A percentile compares a stretch with the other conserved stretches of the same genome.
These are phyloP conservation scores for Kappamyces sp. DNA, from an alignment of 192 early-diverging fungal species.

Conservation along the genomic window DNA sequence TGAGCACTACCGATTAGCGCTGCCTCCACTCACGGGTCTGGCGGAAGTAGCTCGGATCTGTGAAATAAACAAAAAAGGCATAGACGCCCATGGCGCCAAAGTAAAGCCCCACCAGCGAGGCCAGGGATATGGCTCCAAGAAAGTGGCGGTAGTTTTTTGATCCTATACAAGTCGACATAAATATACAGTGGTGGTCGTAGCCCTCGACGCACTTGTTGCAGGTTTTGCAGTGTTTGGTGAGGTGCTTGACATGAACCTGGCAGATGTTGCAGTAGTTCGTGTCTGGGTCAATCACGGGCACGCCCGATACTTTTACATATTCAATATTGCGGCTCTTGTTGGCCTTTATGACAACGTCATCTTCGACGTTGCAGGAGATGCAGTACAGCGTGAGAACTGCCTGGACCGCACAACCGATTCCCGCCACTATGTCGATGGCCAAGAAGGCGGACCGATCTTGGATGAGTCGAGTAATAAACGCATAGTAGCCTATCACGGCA, in stretches of 20 bases:
- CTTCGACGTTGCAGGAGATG: conserved; percentile 35
- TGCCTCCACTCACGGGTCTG: background rate
- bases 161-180: conserved; percentile 42
- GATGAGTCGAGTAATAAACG: conserved; percentile 21
- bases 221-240: conserved; percentile 48
- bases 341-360: conserved; percentile 21
- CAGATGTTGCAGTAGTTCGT: conserved; percentile 42
- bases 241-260: conserved; percentile 28
- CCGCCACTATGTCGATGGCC: conserved; percentile 14
- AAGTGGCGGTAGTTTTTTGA: conserved; percentile 34
- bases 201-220: conserved; percentile 52
- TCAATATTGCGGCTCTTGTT: conserved; percentile 33
- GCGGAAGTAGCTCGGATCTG: conserved; percentile 1
- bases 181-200: conserved; percentile 49
- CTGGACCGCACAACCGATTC: conserved; percentile 14
- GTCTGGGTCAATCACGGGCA: conserved; percentile 42
- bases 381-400: conserved; percentile 27
- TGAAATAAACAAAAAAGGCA: conserved; percentile 31
- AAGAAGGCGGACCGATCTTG: conserved; percentile 6
- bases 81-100: conserved; percentile 21
- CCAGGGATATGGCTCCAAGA: conserved; percentile 23
- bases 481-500: conserved; percentile 27
- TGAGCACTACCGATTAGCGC: too few relatives aligned
- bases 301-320: conserved; percentile 35
- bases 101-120: conserved; percentile 4